Conservation (phyloP, 495 filamentous ascomycete species). For the Halenospora varia region DNA sequence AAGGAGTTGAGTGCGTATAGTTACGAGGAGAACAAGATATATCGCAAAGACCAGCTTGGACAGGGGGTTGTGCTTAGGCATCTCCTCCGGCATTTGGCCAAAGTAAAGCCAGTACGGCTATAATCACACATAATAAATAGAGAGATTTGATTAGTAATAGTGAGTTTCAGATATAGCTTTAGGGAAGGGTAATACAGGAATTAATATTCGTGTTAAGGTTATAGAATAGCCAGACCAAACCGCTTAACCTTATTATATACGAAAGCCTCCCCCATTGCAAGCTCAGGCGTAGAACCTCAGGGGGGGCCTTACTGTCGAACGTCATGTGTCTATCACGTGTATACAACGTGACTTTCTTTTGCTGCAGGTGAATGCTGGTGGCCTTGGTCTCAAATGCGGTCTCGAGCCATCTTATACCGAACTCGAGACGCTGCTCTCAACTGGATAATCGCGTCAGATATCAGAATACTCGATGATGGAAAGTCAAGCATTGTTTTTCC, state of each 20-base stretch:
- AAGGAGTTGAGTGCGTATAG: slow-evolving; percentile 3
- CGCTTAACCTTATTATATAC: not conserved
- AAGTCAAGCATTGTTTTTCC: no score
- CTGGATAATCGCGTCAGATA: no score
- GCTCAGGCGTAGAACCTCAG: no score
- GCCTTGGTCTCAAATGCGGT: no score
- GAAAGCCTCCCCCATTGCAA: no score
- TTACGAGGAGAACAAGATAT: slow-evolving; percentile 7
- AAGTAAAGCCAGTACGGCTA: not conserved
- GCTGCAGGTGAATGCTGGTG: no score
- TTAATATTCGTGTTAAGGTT: not conserved
- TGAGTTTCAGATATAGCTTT: not conserved
- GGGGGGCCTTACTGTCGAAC: no score
- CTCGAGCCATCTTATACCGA: no score
- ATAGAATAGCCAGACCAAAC: not conserved
- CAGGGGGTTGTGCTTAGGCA: slow-evolving; percentile 8
- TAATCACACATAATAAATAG: not conserved
- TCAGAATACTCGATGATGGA: no score
- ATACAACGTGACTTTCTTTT: no score
- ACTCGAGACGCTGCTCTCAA: no score
- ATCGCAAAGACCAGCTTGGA: not conserved
- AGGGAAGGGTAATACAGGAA: not conserved
- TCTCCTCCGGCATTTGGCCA: slow-evolving; percentile 1
- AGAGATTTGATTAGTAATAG: not conserved
- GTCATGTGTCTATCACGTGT: no score